Evolutionary conservation across 345 rosid species (phyloP), one percentile per base, ranked within the genome.

Genomic region (Eucalyptus brandiana): DNA sequence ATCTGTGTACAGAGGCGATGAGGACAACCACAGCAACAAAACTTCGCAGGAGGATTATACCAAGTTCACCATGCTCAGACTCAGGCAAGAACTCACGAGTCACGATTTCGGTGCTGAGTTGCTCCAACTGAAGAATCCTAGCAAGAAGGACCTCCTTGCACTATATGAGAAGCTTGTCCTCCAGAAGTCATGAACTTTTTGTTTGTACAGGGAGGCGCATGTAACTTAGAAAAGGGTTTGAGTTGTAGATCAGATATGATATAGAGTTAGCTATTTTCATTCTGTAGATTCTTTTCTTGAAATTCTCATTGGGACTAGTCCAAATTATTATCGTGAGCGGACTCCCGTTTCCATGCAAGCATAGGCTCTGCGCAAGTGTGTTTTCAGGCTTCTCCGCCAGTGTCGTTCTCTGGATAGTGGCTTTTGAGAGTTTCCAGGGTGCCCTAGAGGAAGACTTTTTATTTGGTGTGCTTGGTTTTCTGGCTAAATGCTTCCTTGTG

Each of bases 31-130:
- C 69, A 95, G 95, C 90, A 94, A 94, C 87, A 98, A 93, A 86
- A 90, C 90, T 24, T 93, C 92, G 44, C 96, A 92, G 89, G 97
- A 93, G 83, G 99, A 98, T 89, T 96, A 96, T 91, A 94, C 92
- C 11, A 96, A 96, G 93, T 95, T 96, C 87, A 96, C 98, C 0
- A 90, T 96, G 58, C 97, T 92, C 93, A 95, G 92, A 89, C 98
- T 98, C 6, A 98, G 92, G 95, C 98, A 96, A 90, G 99, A 98
- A 58, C 96, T 98, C 76, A 97, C 97, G 2, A 98, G 94, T 92
- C 96, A 96, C 86, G 93, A 96, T 88, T 96, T 94, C 24, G 99
- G 97, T 21, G 98, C 94, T 10, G 96, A 96, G 94, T 91, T 98
- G 85, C 96, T 97, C 56, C 94, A 95, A 89, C 86, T 96, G 90